Evolutionary conservation across 768 basidiomycete genomes (phyloP), one percentile per base, ranked within the genome.

Genomic region (Tylopilus sp.): DNA sequence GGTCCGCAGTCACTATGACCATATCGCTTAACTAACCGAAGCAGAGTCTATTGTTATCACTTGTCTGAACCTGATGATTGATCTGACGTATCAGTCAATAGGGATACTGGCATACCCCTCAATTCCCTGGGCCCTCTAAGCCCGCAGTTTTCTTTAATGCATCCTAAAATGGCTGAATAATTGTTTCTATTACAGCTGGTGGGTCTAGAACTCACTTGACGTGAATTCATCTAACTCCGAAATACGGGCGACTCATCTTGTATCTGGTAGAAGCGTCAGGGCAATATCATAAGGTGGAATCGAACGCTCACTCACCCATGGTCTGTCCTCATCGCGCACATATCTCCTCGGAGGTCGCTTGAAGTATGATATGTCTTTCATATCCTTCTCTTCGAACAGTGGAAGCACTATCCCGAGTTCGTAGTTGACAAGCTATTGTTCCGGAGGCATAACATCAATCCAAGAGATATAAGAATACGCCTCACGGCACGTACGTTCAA

Each of bases 381-480:
- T 74, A 20, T 85, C 79, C 40, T 75, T 67, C 40, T 77, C 73
- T 33, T 78, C 75, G 43, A 75, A 73, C 44, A 97, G 71, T 4
- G 91, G 83, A 53, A 95, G 74, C 10, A 92, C 74, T 40, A 95
- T 75, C 4, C 93, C 94, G 6, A 97, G 75, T 62, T 95, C 94
- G 62, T 89, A 95, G 66, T 95, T 97, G 20, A 76, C 75, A 51
- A 92, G 79, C 85, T 91, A 56, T 44, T 40, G 18, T 20, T 28
- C 17, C 20, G 17, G 25, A 49, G 41, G n/a, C 11, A 18, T 6
- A 11, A 20, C n/a, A 25, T 58, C 38, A 51, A 38, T 46, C 12
- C 5, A n/a, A 3, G 13, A 1, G 12, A 8, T 15, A 23, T 5
- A 6, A 5, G 12, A 17, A 17, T 20, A 36, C 1, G 11, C 12